Conservation (phyloP, 2,329 filamentous ascomycete genomes). For the Fusarium sambucinum region DNA sequence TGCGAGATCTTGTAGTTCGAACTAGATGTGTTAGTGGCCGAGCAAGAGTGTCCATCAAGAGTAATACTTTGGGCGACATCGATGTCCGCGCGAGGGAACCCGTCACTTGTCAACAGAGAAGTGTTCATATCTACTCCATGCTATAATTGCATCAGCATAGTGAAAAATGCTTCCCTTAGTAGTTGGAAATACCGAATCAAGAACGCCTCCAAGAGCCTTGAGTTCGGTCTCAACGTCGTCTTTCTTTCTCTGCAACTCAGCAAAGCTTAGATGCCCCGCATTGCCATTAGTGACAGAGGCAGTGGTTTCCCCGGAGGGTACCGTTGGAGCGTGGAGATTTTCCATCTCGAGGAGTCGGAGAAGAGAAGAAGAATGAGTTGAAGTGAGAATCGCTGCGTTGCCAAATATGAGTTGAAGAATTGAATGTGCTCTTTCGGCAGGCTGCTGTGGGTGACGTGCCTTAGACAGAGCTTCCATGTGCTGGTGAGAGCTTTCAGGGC, state of each 20-base stretch:
- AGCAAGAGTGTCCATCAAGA: constrained; percentile 36
- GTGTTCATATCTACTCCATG: constrained; percentile 96
- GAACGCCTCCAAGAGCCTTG: constrained; percentile 82
- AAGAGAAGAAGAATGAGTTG: constrained; percentile 6
- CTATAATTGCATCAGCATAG: constrained; percentile 60
- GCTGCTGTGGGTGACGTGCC: constrained; percentile 42
- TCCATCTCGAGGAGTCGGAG: constrained; percentile 57
- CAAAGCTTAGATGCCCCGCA: constrained; percentile 74
- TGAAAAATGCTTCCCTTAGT: not conserved
- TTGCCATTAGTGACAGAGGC: constrained; percentile 70
- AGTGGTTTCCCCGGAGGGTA: constrained; percentile 80
- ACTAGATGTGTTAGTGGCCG: constrained; percentile 65
- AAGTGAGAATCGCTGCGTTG: not conserved
- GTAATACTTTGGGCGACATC: constrained; percentile 89
- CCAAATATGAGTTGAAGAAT: constrained; percentile 11
- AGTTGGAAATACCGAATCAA: constrained; percentile 79
- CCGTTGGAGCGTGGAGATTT: constrained; percentile 69
- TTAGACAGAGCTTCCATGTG: constrained; percentile 9
- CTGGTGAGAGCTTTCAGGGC: constrained; percentile 12
- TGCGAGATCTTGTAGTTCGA: constrained; percentile 89
- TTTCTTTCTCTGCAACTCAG: constrained; percentile 86
- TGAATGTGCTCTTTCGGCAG: constrained; percentile 10
- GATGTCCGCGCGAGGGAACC: constrained; percentile 91
- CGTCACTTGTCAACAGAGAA: constrained; percentile 85
- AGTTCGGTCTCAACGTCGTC: constrained; percentile 88